Conservation (phyloP, 129 eudicot species). For the Flaveria trinervia region DNA sequence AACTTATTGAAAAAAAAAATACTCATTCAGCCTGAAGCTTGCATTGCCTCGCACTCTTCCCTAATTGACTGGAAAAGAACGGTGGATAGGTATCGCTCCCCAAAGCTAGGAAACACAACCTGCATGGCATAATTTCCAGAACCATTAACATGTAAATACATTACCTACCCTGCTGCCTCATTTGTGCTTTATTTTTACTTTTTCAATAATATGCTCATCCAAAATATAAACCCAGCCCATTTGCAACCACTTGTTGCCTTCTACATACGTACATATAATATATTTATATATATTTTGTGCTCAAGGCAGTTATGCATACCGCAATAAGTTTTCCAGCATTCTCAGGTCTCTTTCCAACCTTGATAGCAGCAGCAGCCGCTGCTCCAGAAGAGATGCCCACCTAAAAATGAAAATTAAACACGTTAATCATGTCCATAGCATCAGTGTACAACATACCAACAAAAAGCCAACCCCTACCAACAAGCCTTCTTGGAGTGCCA, state of each 20-base stretch:
- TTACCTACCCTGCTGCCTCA: background rate
- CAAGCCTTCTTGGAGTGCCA: conserved; percentile 95
- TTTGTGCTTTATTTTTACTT: background rate
- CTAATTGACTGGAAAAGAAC: conserved; percentile 71
- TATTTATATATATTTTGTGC: background rate
- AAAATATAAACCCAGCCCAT: background rate
- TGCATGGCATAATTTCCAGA: conserved; percentile 37
- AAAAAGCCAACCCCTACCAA: conserved; percentile 54
- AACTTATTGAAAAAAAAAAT: background rate
- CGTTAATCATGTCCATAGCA: background rate
- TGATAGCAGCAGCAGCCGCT: conserved; percentile 92
- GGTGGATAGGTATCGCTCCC: conserved; percentile 73
- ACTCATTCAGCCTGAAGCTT: conserved; percentile 31
- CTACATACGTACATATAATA: too few relatives aligned
- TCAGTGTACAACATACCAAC: background rate
- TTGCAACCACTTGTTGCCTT: too few relatives aligned
- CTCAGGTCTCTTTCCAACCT: conserved; percentile 93
- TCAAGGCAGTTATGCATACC: conserved; percentile 45
- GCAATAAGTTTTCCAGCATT: conserved; percentile 97
- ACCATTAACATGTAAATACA: background rate
- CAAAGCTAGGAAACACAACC: conserved; percentile 86
- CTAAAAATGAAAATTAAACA: conserved; percentile 34
- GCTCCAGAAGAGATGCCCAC: conserved; percentile 99
- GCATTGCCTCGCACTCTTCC: conserved; percentile 70
- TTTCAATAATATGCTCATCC: background rate